phyloP scores from a whole-genome alignment of 2,329 filamentous ascomycete genomes.

The Plenodomus tracheiphilus region DNA sequence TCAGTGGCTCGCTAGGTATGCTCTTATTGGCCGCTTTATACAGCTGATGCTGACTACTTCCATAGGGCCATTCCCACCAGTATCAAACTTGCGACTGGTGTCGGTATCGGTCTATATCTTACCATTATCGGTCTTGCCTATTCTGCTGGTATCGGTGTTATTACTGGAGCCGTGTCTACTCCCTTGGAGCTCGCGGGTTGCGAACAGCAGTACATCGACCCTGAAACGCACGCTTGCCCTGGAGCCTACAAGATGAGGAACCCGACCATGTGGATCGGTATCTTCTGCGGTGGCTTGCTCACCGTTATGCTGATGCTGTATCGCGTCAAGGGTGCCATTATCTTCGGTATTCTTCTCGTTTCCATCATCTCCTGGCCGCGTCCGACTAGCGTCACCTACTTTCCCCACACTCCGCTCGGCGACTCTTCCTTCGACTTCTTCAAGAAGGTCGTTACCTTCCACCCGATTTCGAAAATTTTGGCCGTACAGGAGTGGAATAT shows the following conservation, averaged over 20 bases:
- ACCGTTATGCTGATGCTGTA: slow-evolving; percentile 83
- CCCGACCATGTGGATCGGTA: slow-evolving; percentile 83
- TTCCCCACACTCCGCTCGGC: slow-evolving; percentile 72
- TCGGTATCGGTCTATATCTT: slow-evolving; percentile 83
- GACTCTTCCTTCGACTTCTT: slow-evolving; percentile 80
- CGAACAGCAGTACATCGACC: slow-evolving; percentile 45
- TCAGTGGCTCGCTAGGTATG: slow-evolving; percentile 62
- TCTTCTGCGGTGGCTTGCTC: slow-evolving; percentile 81
- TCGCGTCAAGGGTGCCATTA: slow-evolving; percentile 83
- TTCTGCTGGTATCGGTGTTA: slow-evolving; percentile 77
- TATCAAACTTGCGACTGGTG: slow-evolving; percentile 84
- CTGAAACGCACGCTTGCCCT: slow-evolving; percentile 55
- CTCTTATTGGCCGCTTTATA: slow-evolving; percentile 45
- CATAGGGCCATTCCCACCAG: slow-evolving; percentile 74
- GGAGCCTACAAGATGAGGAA: slow-evolving; percentile 74
- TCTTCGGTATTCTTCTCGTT: slow-evolving; percentile 79
- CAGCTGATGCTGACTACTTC: slow-evolving; percentile 51
- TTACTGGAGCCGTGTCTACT: slow-evolving; percentile 69
- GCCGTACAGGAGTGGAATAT: slow-evolving; percentile 76
- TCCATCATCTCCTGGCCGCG: slow-evolving; percentile 89
- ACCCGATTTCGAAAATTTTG: slow-evolving; percentile 71
- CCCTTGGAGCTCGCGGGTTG: slow-evolving; percentile 80
- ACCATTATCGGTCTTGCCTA: slow-evolving; percentile 78
- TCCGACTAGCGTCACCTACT: slow-evolving; percentile 74
- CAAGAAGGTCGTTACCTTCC: slow-evolving; percentile 83